These are phyloP conservation scores for Sphagnum tenellum DNA, from an alignment of 225 moss, liverwort and hornwort genomes.

Conservation along the genomic window DNA sequence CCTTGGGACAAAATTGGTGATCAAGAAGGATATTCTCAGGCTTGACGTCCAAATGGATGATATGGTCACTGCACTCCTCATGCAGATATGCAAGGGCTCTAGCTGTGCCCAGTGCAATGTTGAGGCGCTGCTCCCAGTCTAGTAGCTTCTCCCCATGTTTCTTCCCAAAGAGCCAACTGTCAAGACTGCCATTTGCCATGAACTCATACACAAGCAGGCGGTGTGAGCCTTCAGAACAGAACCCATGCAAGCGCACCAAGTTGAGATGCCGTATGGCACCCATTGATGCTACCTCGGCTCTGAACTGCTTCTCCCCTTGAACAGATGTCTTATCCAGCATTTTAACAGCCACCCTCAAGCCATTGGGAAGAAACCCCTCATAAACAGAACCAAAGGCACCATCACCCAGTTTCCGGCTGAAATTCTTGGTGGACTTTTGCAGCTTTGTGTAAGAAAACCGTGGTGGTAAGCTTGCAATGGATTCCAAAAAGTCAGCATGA, in stretches of 20 bases:
- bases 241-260: slow-evolving; percentile 44
- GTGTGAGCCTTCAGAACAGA: slow-evolving; percentile 47
- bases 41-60: slow-evolving; percentile 65
- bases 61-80: slow-evolving; percentile 43
- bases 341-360: slow-evolving; percentile 55
- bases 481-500: not conserved
- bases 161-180: slow-evolving; percentile 40
- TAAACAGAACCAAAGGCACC: slow-evolving; percentile 53
- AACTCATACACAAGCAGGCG: slow-evolving; percentile 57
- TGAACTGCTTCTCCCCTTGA: slow-evolving; percentile 40
- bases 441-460: slow-evolving; percentile 53
- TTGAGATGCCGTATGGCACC: slow-evolving; percentile 41
- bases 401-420: slow-evolving; percentile 34
- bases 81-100: slow-evolving; percentile 57
- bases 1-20: slow-evolving; percentile 18
- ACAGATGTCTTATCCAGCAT: slow-evolving; percentile 18
- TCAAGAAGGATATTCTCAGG: slow-evolving; percentile 59
- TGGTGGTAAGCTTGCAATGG: slow-evolving; percentile 18
- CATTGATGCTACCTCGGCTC: slow-evolving; percentile 36
- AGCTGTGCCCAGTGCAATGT: slow-evolving; percentile 49
- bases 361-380: slow-evolving; percentile 36
- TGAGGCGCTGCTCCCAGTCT: slow-evolving; percentile 24
- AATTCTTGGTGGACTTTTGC: slow-evolving; percentile 40
- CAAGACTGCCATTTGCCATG: slow-evolving; percentile 46
- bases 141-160: slow-evolving; percentile 18